These are phyloP conservation scores for Amesomyces nigricolor DNA, from an alignment of 2,329 filamentous ascomycete genomes.

Conservation along the genomic window DNA sequence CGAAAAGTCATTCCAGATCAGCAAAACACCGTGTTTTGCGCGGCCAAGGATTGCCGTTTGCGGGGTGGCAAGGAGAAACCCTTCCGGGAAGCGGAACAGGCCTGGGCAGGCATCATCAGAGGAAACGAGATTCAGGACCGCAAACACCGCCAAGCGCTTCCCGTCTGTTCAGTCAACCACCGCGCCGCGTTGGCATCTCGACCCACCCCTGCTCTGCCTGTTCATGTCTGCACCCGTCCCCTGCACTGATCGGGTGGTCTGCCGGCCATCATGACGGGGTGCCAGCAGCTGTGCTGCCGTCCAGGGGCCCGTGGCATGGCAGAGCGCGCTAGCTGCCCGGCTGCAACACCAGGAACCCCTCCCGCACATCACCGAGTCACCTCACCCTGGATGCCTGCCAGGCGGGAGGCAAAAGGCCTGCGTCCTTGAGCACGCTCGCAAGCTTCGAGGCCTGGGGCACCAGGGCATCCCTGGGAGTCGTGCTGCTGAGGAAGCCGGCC, in stretches of 20 bases:
- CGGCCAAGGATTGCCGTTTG: background rate
- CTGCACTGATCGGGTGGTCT: conserved; percentile 10
- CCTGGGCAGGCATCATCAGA: background rate
- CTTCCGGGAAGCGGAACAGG: conserved; percentile 11
- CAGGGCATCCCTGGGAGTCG: conserved; percentile 2
- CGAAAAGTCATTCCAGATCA: background rate
- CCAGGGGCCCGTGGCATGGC: background rate
- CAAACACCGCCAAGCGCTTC: conserved; percentile 23
- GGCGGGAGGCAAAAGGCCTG: conserved; percentile 1
- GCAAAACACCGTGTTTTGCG: background rate
- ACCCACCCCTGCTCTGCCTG: conserved; percentile 14
- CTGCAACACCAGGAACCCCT: conserved; percentile 1
- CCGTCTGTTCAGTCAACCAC: conserved; percentile 17
- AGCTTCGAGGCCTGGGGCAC: conserved; percentile 7
- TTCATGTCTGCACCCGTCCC: conserved; percentile 1
- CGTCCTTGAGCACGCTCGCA: conserved; percentile 8
- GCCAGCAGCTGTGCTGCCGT: conserved; percentile 1
- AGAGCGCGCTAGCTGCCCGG: conserved; percentile 1
- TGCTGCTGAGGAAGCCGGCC: conserved; percentile 2
- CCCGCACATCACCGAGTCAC: conserved; percentile 5
- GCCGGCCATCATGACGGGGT: conserved; percentile 5
- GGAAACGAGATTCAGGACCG: conserved; percentile 20
- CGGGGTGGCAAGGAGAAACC: background rate
- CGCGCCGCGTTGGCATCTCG: conserved; percentile 17
- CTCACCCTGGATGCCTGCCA: background rate